Percentiles rank a stretch among this genome's conserved stretches.
phyloP scores from a whole-genome alignment of 2,329 filamentous ascomycete genomes.

The Mycosphaerella sp. region DNA sequence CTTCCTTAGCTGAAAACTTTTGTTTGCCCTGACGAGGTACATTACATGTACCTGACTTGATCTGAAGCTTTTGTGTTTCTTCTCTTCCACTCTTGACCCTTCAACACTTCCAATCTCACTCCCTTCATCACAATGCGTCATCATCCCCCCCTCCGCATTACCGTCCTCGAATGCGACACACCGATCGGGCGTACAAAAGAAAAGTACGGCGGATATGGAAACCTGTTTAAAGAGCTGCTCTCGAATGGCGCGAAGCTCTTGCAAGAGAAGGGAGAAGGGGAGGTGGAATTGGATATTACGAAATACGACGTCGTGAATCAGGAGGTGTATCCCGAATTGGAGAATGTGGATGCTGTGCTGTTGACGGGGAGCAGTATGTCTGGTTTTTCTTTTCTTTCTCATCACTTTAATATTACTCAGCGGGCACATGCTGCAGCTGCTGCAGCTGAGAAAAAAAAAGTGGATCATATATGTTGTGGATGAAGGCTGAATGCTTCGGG shows the following conservation, averaged over 20 bases:
- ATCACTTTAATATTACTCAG: no score
- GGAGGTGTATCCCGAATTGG: slow-evolving; percentile 63
- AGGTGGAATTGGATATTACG: slow-evolving; percentile 50
- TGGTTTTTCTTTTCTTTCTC: not conserved
- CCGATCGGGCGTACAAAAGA: slow-evolving; percentile 58
- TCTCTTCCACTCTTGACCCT: no score
- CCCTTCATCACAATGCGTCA: not conserved
- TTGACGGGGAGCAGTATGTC: slow-evolving; percentile 57
- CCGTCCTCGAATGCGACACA: slow-evolving; percentile 81
- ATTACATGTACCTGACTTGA: no score
- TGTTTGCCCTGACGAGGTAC: no score
- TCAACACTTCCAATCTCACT: no score
- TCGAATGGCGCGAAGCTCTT: slow-evolving; percentile 44
- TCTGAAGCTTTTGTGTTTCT: no score
- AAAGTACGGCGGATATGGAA: slow-evolving; percentile 66
- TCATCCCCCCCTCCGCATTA: slow-evolving; percentile 56
- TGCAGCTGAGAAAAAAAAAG: no score
- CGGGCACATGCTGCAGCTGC: no score
- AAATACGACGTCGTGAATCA: slow-evolving; percentile 65
- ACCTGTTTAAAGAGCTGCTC: slow-evolving; percentile 50
- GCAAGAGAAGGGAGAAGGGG: slow-evolving; percentile 42
- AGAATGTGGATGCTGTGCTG: slow-evolving; percentile 72
- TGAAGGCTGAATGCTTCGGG: not conserved
- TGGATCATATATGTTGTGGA: not conserved
- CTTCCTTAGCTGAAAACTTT: no score